These are phyloP conservation scores for Tetradesmus lagerheimii DNA, from an alignment of 139 green algal genomes.

Conservation along the genomic window DNA sequence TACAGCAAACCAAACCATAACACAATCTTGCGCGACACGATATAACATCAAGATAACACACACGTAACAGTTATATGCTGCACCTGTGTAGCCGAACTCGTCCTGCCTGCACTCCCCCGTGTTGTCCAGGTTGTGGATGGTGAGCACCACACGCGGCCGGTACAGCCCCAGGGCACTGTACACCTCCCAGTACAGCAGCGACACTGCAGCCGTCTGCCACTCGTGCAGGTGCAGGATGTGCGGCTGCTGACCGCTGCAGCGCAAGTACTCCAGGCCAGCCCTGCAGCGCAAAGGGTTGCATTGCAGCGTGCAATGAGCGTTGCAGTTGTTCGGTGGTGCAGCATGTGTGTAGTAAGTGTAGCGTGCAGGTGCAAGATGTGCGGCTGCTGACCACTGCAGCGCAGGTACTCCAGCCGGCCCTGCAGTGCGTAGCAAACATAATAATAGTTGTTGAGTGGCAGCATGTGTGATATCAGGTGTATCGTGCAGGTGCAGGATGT, in stretches of 20 bases:
- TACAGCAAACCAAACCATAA: slow-evolving; percentile 69
- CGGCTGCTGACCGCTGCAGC: slow-evolving; percentile 54
- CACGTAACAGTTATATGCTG: too few species aligned
- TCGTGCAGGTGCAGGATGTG: slow-evolving; percentile 90
- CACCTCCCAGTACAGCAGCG: slow-evolving; percentile 90
- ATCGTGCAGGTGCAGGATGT: slow-evolving; percentile 71
- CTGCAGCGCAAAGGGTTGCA: slow-evolving; percentile 51
- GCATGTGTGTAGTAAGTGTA: too few species aligned
- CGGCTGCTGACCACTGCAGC: slow-evolving; percentile 54
- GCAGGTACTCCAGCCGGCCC: slow-evolving; percentile 83
- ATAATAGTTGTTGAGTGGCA: not conserved
- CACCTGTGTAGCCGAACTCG: slow-evolving; percentile 85
- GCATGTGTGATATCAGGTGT: not conserved
- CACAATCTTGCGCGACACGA: not conserved
- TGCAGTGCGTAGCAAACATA: not conserved
- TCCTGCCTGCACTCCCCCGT: slow-evolving; percentile 89
- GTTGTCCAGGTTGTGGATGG: slow-evolving; percentile 98
- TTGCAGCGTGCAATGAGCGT: not conserved
- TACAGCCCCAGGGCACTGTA: slow-evolving; percentile 67
- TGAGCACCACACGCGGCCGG: slow-evolving; percentile 77
- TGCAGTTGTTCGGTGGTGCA: too few species aligned
- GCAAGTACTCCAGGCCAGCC: slow-evolving; percentile 89
- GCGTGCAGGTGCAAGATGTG: slow-evolving; percentile 87
- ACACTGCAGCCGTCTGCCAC: slow-evolving; percentile 87
- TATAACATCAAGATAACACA: not conserved